phyloP scores from a whole-genome alignment of 768 basidiomycete genomes.

The Lactarius akahatsu region DNA sequence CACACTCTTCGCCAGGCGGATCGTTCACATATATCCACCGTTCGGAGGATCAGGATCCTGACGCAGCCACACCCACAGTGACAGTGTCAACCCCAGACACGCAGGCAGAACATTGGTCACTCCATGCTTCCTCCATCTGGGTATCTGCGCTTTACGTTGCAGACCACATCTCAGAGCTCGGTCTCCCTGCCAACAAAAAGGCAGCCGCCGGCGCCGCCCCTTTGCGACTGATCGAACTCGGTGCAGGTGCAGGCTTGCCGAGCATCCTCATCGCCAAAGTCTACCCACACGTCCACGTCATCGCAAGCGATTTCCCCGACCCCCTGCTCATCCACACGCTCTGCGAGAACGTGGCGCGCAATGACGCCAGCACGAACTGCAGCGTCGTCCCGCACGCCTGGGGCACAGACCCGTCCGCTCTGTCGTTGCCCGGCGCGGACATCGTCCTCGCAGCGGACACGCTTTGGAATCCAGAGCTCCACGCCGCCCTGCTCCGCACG shows the following conservation, averaged over 20 bases:
- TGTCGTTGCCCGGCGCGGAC: slow-evolving; percentile 40
- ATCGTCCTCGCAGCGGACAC: slow-evolving; percentile 73
- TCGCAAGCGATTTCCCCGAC: slow-evolving; percentile 73
- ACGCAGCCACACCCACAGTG: slow-evolving; percentile 34
- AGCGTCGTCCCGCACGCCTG: slow-evolving; percentile 59
- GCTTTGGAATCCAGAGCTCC: slow-evolving; percentile 69
- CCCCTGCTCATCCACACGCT: slow-evolving; percentile 56
- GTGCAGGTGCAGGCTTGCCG: slow-evolving; percentile 73
- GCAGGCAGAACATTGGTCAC: slow-evolving; percentile 63
- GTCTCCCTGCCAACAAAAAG: slow-evolving; percentile 32
- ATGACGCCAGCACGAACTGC: slow-evolving; percentile 49
- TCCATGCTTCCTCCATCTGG: slow-evolving; percentile 82
- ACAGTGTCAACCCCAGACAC: slow-evolving; percentile 63
- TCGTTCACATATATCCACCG: slow-evolving; percentile 46
- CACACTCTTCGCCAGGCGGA: slow-evolving; percentile 55
- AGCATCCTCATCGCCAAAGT: slow-evolving; percentile 62
- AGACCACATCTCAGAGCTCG: slow-evolving; percentile 55
- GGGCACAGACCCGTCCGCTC: slow-evolving; percentile 51
- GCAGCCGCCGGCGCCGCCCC: background rate
- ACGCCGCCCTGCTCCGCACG: slow-evolving; percentile 52
- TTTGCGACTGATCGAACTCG: slow-evolving; percentile 61
- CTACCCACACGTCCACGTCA: slow-evolving; percentile 43
- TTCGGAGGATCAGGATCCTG: slow-evolving; percentile 3
- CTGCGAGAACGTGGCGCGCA: slow-evolving; percentile 53
- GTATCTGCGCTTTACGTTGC: slow-evolving; percentile 63